Evolutionary conservation across 352 stramenopile species (phyloP).

Genomic region (Pilasporangium apinafurcum): DNA sequence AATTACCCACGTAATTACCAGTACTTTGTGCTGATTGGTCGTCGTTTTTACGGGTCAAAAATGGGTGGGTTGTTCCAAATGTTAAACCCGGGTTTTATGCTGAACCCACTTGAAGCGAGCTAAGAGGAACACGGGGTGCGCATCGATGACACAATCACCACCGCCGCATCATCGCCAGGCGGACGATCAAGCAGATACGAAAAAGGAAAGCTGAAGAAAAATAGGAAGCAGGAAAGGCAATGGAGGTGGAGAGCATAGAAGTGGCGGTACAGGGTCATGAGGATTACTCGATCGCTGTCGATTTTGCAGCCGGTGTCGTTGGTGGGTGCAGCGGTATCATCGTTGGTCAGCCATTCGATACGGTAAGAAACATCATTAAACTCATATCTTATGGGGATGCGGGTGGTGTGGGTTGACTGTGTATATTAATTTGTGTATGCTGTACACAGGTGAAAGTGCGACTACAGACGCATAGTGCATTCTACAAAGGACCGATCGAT

Average conservation of each 20-base stretch:
- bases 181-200: no score
- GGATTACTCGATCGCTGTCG: slow-evolving; percentile 41
- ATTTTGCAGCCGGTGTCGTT: slow-evolving; percentile 42
- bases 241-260: slow-evolving; percentile 7
- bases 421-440: neutral
- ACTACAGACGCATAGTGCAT: slow-evolving; percentile 47
- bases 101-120: no score
- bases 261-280: slow-evolving; percentile 16
- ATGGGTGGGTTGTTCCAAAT: no score
- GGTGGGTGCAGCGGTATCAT: slow-evolving; percentile 47
- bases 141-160: slow-evolving; percentile 1
- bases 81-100: no score
- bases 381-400: no score
- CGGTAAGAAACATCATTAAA: no score
- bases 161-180: no score
- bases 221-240: slow-evolving; percentile 1
- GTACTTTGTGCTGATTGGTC: no score
- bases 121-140: neutral
- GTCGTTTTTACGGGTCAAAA: no score
- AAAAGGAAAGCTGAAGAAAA: slow-evolving; percentile 7
- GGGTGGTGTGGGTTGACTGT: neutral
- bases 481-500: slow-evolving; percentile 46
- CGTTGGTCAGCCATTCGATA: slow-evolving; percentile 58
- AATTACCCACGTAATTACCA: no score
- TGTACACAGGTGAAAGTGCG: slow-evolving; percentile 40